Percentiles rank a stretch among this genome's conserved stretches.
These are phyloP conservation scores for Wickerhamomyces rabaulensis DNA, from an alignment of 805 yeast genomes.

Conservation along the genomic window DNA sequence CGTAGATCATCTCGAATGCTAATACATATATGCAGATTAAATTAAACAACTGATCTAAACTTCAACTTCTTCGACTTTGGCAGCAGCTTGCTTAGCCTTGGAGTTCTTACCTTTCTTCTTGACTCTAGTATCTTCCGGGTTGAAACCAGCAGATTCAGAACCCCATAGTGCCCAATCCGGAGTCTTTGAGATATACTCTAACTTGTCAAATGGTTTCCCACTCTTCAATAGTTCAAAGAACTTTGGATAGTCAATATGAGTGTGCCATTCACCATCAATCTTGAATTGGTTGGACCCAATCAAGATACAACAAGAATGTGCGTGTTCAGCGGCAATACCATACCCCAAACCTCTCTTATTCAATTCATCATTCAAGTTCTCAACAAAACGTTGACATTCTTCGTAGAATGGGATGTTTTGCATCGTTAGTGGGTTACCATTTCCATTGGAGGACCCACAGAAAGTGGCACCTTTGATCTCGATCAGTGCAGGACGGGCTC, in stretches of 20 bases:
- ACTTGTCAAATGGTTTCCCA: slow-evolving; percentile 64
- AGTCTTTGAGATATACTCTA: slow-evolving; percentile 77
- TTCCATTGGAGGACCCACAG: slow-evolving; percentile 82
- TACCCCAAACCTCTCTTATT: slow-evolving; percentile 63
- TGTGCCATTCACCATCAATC: slow-evolving; percentile 72
- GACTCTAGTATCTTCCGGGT: slow-evolving; percentile 69
- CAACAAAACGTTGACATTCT: slow-evolving; percentile 77
- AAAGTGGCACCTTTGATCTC: slow-evolving; percentile 95
- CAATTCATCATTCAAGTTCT: slow-evolving; percentile 54
- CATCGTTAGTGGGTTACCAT: slow-evolving; percentile 90
- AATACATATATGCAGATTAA: not conserved
- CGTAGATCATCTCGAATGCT: not conserved
- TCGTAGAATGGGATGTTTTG: slow-evolving; percentile 93
- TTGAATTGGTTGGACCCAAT: slow-evolving; percentile 73
- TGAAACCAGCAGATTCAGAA: slow-evolving; percentile 78
- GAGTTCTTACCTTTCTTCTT: slow-evolving; percentile 17
- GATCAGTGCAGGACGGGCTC: slow-evolving; percentile 79
- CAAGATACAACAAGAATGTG: slow-evolving; percentile 88
- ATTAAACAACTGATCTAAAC: not conserved
- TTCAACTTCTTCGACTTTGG: not conserved
- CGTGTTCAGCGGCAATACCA: slow-evolving; percentile 91
- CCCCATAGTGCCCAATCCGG: slow-evolving; percentile 94
- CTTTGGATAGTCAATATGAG: slow-evolving; percentile 78
- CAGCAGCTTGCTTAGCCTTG: not conserved
- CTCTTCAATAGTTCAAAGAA: slow-evolving; percentile 64